Percentiles rank a stretch among this genome's conserved stretches.
These are phyloP conservation scores for Orbilia blumenaviensis DNA, from an alignment of 2,329 filamentous ascomycete genomes.

Conservation along the genomic window DNA sequence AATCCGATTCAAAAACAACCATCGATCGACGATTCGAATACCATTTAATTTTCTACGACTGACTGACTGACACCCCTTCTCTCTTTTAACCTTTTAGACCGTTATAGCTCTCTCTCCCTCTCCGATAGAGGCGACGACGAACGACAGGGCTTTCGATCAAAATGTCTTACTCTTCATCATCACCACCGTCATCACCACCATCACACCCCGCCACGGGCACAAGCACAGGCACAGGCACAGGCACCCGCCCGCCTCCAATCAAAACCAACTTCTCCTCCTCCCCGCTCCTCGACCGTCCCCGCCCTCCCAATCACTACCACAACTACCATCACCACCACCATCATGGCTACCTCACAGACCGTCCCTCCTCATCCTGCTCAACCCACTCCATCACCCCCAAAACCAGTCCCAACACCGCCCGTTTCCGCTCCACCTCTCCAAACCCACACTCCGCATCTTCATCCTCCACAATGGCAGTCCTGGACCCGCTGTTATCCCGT, in stretches of 20 bases:
- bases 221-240: too few species aligned
- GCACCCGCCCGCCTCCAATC: constrained; percentile 21
- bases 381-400: constrained; percentile 26
- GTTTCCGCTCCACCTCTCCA: constrained; percentile 37
- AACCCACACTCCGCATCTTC: constrained; percentile 23
- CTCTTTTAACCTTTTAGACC: neutral
- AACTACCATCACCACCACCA: neutral
- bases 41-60: neutral
- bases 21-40: too few species aligned
- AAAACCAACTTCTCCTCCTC: constrained; percentile 23
- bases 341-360: neutral
- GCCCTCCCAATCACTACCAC: neutral
- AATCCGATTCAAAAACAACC: too few species aligned
- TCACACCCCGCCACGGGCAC: neutral
- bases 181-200: neutral
- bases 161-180: constrained; percentile 14
- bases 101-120: neutral
- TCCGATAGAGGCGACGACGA: too few species aligned
- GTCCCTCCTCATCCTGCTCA: too few species aligned
- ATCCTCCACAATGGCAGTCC: constrained; percentile 31
- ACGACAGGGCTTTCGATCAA: neutral
- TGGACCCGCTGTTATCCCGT: constrained; percentile 55
- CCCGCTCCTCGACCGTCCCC: constrained; percentile 14
- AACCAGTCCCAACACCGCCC: constrained; percentile 52
- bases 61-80: neutral